Base-by-base conservation (phyloP, 352 stramenopile genomes). In the Pythium aphanidermatum region DNA sequence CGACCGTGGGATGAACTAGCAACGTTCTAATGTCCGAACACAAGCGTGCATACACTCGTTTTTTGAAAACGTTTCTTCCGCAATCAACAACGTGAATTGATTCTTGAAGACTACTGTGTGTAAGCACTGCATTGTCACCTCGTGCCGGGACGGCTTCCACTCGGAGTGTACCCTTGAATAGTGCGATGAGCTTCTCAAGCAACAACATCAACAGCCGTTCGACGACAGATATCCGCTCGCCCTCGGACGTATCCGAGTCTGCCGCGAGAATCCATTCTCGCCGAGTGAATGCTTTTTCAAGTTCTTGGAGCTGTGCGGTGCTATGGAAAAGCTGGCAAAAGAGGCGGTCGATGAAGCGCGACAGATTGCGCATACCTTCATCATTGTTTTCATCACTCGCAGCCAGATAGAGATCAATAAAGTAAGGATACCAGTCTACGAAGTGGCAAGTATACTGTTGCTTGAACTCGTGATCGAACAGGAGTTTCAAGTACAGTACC, bases 251-350 rank as follows among this genome's bases (percentile, higher is more conserved):
- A n/a, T n/a, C n/a, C n/a, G n/a, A n/a, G n/a, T n/a, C n/a, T n/a
- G n/a, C n/a, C n/a, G n/a, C n/a, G n/a, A n/a, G n/a, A n/a, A n/a
- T n/a, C n/a, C n/a, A n/a, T n/a, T 60, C 52, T 19, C 39, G 38
- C 25, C 46, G 42, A 21, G 43, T 39, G 14, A 83, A 86, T 0
- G 73, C 46, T 4, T 45, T 58, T 36, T 92, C 76, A 9, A 92
- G 63, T 35, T 86, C 72, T 7, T 71, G 65, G 2, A 92, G 58
- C 42, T 92, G 80, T 14, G 75, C 74, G 0, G 77, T 79, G 42
- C 75, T 90, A 48, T 92, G 80, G 50, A 92, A 92, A 9, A 92
- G 63, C 48, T 92, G 80, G 40, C 80, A 92, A 29, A 92, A 92
- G 0, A 92, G 50, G 21, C 80, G 75, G 41, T 92, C 80, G 33